phyloP scores from a whole-genome alignment of 352 stramenopile species.

The Phytophthora niederhauseri region DNA sequence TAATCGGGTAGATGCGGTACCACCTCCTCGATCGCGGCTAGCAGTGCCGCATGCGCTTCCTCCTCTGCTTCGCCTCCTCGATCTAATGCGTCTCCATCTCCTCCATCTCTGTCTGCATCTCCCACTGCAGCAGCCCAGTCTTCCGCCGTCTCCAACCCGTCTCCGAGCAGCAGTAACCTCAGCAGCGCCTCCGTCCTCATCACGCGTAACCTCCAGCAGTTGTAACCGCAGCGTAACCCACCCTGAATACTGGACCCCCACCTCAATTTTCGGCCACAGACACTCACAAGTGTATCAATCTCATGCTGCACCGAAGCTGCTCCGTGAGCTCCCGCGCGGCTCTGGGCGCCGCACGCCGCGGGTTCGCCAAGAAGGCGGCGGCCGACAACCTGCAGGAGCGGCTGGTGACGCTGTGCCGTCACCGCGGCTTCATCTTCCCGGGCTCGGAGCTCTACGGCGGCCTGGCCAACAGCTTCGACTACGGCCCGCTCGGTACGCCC shows the following conservation, averaged over 20 bases:
- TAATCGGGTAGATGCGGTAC: constrained; percentile 61
- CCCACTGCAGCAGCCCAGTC: constrained; percentile 29
- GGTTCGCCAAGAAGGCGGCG: constrained; percentile 45
- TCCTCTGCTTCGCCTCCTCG: neutral
- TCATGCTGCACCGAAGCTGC: constrained; percentile 16
- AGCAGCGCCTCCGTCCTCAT: constrained; percentile 27
- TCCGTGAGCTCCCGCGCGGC: neutral
- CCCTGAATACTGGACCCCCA: neutral
- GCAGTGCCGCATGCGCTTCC: constrained; percentile 5
- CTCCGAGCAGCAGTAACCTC: constrained; percentile 31
- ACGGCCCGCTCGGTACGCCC: constrained; percentile 85
- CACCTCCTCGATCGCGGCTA: constrained; percentile 35
- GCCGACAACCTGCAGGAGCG: constrained; percentile 65
- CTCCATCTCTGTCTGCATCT: neutral
- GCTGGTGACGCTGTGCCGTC: constrained; percentile 83
- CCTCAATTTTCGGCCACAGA: neutral
- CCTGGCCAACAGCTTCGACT: constrained; percentile 98
- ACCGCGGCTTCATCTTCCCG: constrained; percentile 94
- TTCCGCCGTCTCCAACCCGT: constrained; percentile 29
- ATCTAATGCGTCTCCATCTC: neutral
- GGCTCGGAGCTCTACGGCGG: constrained; percentile 98
- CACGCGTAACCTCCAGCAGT: neutral
- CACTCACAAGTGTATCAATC: constrained; percentile 13
- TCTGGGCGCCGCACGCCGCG: constrained; percentile 23
- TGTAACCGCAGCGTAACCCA: neutral